phyloP scores from a whole-genome alignment of 305 asterid species.

The Solanum hybrid region DNA sequence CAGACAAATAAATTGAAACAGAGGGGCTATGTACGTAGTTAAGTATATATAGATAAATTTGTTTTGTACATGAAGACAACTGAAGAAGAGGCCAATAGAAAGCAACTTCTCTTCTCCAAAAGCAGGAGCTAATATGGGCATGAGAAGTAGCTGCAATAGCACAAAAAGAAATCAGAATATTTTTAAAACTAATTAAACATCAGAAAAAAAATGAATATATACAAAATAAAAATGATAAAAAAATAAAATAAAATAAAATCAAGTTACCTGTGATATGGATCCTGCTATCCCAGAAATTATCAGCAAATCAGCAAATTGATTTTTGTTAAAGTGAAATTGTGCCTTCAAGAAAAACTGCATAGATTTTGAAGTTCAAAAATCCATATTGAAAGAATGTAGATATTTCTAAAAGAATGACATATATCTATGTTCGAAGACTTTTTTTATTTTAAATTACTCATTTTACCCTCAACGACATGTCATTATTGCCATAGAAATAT shows the following conservation, averaged over 20 bases:
- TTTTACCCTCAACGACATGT: not conserved
- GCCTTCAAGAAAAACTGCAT: constrained; percentile 84
- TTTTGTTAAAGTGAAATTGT: constrained; percentile 75
- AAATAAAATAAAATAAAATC: too few species aligned
- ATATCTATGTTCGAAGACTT: not conserved
- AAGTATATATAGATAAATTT: not conserved
- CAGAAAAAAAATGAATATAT: not conserved
- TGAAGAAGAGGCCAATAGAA: constrained; percentile 57
- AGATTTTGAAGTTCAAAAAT: not conserved
- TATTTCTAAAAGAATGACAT: not conserved
- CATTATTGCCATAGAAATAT: not conserved
- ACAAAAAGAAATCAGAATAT: not conserved
- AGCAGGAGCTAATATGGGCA: constrained; percentile 68
- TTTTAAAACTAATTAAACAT: not conserved
- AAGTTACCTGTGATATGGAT: constrained; percentile 57
- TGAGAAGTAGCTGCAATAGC: constrained; percentile 51
- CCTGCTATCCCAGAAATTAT: constrained; percentile 72
- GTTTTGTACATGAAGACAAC: constrained; percentile 40
- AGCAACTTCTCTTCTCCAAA: constrained; percentile 72
- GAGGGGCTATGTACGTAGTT: not conserved
- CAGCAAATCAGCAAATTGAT: constrained; percentile 84
- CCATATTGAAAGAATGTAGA: not conserved
- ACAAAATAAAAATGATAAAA: not conserved
- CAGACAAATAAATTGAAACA: not conserved
- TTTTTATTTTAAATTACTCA: not conserved